A percentile compares a stretch with the other conserved stretches of the same genome.
Conservation (phyloP, 2,329 filamentous ascomycete genomes). For the Fragosphaeria purpurea region DNA sequence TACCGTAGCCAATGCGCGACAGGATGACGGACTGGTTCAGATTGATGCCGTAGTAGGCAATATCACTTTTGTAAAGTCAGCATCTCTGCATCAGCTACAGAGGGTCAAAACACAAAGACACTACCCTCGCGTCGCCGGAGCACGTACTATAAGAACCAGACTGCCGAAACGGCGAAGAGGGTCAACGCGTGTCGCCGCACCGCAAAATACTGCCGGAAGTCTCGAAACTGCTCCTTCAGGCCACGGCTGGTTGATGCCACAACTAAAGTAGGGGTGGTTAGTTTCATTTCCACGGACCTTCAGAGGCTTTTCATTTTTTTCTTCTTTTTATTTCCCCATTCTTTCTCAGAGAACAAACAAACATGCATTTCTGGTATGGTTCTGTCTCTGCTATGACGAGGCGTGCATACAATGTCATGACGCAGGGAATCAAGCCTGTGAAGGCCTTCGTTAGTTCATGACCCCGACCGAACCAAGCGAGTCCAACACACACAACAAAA, state of each 20-base stretch:
- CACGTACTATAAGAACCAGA: constrained; percentile 3
- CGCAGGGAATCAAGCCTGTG: not conserved
- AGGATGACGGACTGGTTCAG: constrained; percentile 54
- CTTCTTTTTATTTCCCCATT: not conserved
- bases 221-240: not conserved
- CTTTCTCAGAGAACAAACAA: not conserved
- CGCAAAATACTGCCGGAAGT: constrained; percentile 6
- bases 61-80: constrained; percentile 24
- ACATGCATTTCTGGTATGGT: not conserved
- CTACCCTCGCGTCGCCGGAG: no score
- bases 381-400: not conserved
- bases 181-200: not conserved
- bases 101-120: not conserved
- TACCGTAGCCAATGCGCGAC: constrained; percentile 47
- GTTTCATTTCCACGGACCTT: no score
- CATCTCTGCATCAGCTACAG: not conserved
- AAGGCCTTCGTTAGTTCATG: not conserved
- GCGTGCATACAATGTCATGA: not conserved
- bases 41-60: constrained; percentile 42
- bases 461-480: not conserved
- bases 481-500: no score
- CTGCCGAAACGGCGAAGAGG: constrained; percentile 1
- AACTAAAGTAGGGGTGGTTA: no score
- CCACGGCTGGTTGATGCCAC: not conserved
- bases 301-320: no score